A percentile compares a stretch with the other conserved stretches of the same genome.
Evolutionary conservation across 2,329 filamentous ascomycete species (phyloP).

Genomic region (Cytospora leucostoma): DNA sequence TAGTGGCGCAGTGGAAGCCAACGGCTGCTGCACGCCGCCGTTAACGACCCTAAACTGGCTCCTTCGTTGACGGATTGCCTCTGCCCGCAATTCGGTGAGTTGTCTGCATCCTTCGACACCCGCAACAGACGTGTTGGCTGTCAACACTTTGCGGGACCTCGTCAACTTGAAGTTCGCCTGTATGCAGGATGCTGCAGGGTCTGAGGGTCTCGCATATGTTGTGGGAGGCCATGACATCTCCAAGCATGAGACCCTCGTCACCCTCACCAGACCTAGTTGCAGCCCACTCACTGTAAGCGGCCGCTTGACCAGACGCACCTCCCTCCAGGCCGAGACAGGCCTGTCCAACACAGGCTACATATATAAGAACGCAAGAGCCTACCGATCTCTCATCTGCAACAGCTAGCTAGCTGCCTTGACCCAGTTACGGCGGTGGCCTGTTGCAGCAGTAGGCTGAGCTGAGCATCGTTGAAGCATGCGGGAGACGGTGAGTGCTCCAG

Average conservation of each 20-base stretch:
- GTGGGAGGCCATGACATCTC: background rate
- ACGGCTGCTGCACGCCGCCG: conserved; percentile 7
- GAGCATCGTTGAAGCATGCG: background rate
- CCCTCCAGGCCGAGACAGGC: conserved; percentile 10
- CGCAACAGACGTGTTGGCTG: background rate
- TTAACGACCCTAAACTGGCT: background rate
- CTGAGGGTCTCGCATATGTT: background rate
- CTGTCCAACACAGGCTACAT: background rate
- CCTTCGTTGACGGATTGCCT: background rate
- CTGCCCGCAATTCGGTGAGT: background rate
- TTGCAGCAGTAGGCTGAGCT: conserved; percentile 6
- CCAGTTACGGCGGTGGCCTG: background rate
- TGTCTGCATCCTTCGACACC: conserved; percentile 1
- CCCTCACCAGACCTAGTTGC: background rate
- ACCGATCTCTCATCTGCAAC: background rate
- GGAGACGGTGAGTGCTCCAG: conserved; percentile 4
- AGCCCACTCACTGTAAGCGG: background rate
- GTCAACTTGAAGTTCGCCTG: background rate
- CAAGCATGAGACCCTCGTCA: background rate
- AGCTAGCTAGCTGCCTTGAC: background rate
- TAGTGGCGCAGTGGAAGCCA: conserved; percentile 19
- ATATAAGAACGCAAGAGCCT: background rate
- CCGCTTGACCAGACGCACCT: conserved; percentile 16
- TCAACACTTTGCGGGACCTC: background rate
- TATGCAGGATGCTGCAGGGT: background rate